Conservation (phyloP, 495 filamentous ascomycete genomes). For the Glarea lozoyensis region DNA sequence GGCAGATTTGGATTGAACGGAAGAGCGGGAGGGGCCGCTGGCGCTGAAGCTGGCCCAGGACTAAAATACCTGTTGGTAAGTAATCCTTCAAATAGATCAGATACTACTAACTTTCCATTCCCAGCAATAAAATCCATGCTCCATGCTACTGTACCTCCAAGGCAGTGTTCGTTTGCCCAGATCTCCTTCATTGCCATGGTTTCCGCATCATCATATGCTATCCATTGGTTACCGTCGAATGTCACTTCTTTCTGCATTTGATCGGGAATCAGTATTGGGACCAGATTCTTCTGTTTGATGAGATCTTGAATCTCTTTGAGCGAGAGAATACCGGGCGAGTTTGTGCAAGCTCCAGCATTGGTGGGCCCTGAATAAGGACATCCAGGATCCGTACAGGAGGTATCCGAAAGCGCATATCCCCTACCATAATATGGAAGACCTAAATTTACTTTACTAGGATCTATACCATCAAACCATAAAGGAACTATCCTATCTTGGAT, state of each 20-base stretch:
- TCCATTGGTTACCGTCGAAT: conserved; percentile 33
- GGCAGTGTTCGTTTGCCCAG: conserved; percentile 26
- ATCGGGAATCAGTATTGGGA: background rate
- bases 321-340: conserved; percentile 21
- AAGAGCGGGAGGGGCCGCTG: background rate
- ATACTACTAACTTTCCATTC: conserved; percentile 39
- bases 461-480: background rate
- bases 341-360: conserved; percentile 25
- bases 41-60: conserved; percentile 23
- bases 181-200: conserved; percentile 31
- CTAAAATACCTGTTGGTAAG: conserved; percentile 35
- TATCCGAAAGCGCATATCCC: conserved; percentile 27
- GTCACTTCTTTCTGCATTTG: conserved; percentile 4
- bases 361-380: conserved; percentile 20
- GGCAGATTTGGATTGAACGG: too few species aligned
- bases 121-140: conserved; percentile 18
- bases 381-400: conserved; percentile 20
- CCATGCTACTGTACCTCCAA: conserved; percentile 38
- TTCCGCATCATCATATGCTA: conserved; percentile 32
- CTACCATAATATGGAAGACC: conserved; percentile 47
- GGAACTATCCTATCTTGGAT: conserved; percentile 27
- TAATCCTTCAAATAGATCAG: conserved; percentile 29
- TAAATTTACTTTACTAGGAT: conserved; percentile 27
- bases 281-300: background rate
- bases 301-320: conserved; percentile 26